phyloP scores from a whole-genome alignment of 2,329 filamentous ascomycete genomes.

The Aureobasidium sp. region DNA sequence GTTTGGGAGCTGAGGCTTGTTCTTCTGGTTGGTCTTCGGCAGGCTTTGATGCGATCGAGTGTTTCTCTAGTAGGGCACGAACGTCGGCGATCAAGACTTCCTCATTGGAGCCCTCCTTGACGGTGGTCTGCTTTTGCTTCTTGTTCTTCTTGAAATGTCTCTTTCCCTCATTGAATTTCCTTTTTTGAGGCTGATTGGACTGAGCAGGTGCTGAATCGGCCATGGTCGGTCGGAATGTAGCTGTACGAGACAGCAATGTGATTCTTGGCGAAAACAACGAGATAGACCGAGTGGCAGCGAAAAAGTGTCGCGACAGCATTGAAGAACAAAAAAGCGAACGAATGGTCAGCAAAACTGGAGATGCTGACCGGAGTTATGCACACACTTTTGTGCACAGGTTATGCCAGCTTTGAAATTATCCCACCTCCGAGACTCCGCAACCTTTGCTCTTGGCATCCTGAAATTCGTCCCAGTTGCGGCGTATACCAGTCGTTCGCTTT shows the following conservation, averaged over 20 bases:
- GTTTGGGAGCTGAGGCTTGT: slow-evolving; percentile 19
- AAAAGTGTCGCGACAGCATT: slow-evolving; percentile 10
- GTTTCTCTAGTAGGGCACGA: slow-evolving; percentile 34
- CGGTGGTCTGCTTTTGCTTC: slow-evolving; percentile 37
- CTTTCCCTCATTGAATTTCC: slow-evolving; percentile 31
- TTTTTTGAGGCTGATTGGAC: slow-evolving; percentile 23
- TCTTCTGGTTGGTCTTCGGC: slow-evolving; percentile 16
- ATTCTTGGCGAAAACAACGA: not conserved
- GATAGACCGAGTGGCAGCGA: not conserved
- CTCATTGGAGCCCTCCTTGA: slow-evolving; percentile 41
- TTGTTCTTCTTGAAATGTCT: slow-evolving; percentile 39
- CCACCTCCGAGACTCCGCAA: slow-evolving; percentile 9
- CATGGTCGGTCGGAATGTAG: slow-evolving; percentile 6
- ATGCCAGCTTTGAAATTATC: not conserved
- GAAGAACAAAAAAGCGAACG: not conserved
- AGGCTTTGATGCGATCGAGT: slow-evolving; percentile 20
- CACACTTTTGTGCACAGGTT: not conserved
- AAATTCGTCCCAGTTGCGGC: slow-evolving; percentile 14
- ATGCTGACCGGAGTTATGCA: not conserved
- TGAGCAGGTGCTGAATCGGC: slow-evolving; percentile 4
- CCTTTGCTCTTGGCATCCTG: slow-evolving; percentile 16
- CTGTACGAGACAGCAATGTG: not conserved
- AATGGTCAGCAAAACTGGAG: slow-evolving; percentile 13
- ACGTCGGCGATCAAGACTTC: slow-evolving; percentile 43
- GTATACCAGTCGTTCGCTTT: not conserved